These are phyloP conservation scores for Paracorniculantispora psalliotae DNA, from an alignment of 2,329 filamentous ascomycete genomes.

Conservation along the genomic window DNA sequence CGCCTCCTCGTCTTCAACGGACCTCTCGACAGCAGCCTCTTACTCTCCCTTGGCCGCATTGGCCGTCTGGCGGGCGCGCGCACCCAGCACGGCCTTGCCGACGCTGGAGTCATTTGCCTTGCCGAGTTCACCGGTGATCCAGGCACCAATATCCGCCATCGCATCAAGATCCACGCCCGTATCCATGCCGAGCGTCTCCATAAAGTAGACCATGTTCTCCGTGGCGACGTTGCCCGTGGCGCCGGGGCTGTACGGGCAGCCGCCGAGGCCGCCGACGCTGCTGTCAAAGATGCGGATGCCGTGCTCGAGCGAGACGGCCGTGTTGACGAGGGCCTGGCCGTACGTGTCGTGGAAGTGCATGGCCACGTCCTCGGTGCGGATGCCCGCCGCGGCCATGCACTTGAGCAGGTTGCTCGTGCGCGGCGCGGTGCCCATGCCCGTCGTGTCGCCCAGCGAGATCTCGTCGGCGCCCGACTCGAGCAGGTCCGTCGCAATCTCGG, in stretches of 20 bases:
- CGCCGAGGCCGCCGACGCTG: slow-evolving; percentile 74
- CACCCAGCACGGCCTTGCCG: slow-evolving; percentile 59
- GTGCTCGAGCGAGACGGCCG: slow-evolving; percentile 69
- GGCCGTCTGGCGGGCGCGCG: slow-evolving; percentile 30
- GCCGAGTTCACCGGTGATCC: slow-evolving; percentile 63
- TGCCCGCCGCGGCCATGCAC: slow-evolving; percentile 60
- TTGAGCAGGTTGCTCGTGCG: slow-evolving; percentile 60
- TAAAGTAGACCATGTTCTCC: slow-evolving; percentile 76
- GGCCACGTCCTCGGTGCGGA: slow-evolving; percentile 66
- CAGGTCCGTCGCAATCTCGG: slow-evolving; percentile 62
- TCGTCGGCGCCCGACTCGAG: slow-evolving; percentile 87
- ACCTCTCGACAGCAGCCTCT: too few relatives aligned
- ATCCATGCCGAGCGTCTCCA: slow-evolving; percentile 67
- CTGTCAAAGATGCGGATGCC: slow-evolving; percentile 76
- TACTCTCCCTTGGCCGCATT: slow-evolving; percentile 20
- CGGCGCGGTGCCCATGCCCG: slow-evolving; percentile 81
- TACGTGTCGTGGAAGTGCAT: slow-evolving; percentile 91
- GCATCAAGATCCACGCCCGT: slow-evolving; percentile 68
- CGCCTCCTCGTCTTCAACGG: too few relatives aligned
- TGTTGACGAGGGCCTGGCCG: slow-evolving; percentile 79
- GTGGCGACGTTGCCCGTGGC: slow-evolving; percentile 84
- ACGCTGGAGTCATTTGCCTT: slow-evolving; percentile 60
- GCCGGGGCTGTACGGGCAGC: slow-evolving; percentile 79
- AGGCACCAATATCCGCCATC: slow-evolving; percentile 63
- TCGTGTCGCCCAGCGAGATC: slow-evolving; percentile 85